These are phyloP conservation scores for Microbotryum silenes-acaulis DNA, from an alignment of 1,284 basidiomycete genomes.

Conservation along the genomic window DNA sequence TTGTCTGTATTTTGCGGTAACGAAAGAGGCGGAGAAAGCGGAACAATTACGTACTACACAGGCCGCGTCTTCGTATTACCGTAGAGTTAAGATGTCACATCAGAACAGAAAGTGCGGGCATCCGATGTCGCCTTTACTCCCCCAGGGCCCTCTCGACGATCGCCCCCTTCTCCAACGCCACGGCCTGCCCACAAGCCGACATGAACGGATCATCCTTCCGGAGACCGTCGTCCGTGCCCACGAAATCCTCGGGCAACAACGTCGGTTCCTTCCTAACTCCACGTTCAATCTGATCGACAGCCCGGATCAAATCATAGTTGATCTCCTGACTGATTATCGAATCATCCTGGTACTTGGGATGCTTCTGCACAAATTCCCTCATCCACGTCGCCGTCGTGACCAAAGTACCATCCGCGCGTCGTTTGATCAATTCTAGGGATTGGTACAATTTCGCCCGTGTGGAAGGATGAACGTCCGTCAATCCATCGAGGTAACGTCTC, in stretches of 20 bases:
- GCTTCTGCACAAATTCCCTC: conserved; percentile 76
- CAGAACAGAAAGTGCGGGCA: neutral
- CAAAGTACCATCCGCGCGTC: conserved; percentile 63
- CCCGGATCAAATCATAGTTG: conserved; percentile 86
- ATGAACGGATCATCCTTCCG: neutral
- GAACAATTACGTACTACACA: no score
- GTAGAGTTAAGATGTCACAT: no score
- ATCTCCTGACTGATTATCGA: conserved; percentile 84
- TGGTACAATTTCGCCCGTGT: conserved; percentile 61
- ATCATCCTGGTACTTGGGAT: conserved; percentile 84
- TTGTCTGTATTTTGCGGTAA: no score
- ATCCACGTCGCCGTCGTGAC: conserved; percentile 92
- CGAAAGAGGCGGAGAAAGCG: no score
- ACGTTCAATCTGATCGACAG: conserved; percentile 71
- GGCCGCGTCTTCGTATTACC: no score
- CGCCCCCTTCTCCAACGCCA: neutral
- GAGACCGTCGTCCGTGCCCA: conserved; percentile 7
- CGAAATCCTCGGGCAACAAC: conserved; percentile 37
- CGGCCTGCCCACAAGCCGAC: neutral
- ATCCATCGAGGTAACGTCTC: conserved; percentile 74
- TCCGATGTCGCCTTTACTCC: neutral
- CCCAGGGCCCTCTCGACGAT: neutral
- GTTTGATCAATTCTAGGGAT: conserved; percentile 71
- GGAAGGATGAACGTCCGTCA: conserved; percentile 59
- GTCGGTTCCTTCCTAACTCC: conserved; percentile 36